These are phyloP conservation scores for Lachnellula hyalina DNA, from an alignment of 2,329 filamentous ascomycete genomes.

Conservation along the genomic window DNA sequence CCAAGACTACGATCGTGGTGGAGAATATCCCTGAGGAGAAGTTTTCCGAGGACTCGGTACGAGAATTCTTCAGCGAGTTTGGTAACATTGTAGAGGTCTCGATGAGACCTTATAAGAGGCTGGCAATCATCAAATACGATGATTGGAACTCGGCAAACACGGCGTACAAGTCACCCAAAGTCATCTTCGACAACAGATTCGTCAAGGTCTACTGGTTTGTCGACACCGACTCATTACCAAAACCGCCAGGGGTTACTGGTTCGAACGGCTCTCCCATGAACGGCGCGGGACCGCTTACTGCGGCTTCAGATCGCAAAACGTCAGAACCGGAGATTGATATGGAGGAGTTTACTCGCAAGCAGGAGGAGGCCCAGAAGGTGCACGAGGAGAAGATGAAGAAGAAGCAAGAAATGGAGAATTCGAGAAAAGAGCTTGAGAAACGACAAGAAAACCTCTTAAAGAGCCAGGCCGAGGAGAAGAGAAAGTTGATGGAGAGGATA, in stretches of 20 bases:
- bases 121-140: conserved; percentile 66
- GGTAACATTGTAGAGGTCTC: conserved; percentile 59
- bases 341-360: conserved; percentile 62
- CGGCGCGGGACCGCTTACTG: conserved; percentile 19
- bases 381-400: conserved; percentile 62
- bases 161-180: conserved; percentile 72
- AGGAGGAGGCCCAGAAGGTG: conserved; percentile 65
- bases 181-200: conserved; percentile 79
- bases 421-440: conserved; percentile 59
- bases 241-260: conserved; percentile 26
- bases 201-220: conserved; percentile 80
- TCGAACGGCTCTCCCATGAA: conserved; percentile 29
- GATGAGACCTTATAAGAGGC: conserved; percentile 59
- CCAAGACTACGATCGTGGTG: conserved; percentile 65
- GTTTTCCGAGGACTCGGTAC: conserved; percentile 60
- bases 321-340: conserved; percentile 54
- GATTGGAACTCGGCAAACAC: conserved; percentile 60
- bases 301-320: conserved; percentile 18
- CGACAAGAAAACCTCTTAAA: conserved; percentile 57
- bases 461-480: conserved; percentile 60
- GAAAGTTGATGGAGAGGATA: conserved; percentile 56
- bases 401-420: conserved; percentile 56
- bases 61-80: conserved; percentile 66
- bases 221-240: conserved; percentile 37
- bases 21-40: conserved; percentile 72